phyloP scores from a whole-genome alignment of 495 filamentous ascomycete species.

The Aspergillus panamensis region DNA sequence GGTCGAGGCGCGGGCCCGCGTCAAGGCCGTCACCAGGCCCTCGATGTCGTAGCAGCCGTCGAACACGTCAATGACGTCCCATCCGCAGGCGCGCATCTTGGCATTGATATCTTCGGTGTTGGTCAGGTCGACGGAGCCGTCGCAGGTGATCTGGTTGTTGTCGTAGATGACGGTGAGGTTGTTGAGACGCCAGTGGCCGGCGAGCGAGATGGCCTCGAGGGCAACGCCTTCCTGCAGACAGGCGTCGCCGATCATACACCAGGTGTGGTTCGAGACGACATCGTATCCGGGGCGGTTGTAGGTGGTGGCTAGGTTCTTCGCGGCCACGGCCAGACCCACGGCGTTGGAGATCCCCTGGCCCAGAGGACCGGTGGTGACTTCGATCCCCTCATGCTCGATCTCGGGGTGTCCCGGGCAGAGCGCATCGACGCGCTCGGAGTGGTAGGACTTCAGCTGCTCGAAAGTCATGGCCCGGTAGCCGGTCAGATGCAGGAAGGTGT shows the following conservation, averaged over 20 bases:
- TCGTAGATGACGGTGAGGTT: slow-evolving; percentile 57
- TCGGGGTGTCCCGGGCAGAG: slow-evolving; percentile 60
- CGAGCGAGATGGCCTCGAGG: slow-evolving; percentile 53
- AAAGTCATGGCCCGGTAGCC: slow-evolving; percentile 59
- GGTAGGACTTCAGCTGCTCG: slow-evolving; percentile 58
- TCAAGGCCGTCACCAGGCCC: slow-evolving; percentile 47
- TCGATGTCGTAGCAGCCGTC: slow-evolving; percentile 53
- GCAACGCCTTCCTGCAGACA: slow-evolving; percentile 60
- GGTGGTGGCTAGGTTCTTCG: slow-evolving; percentile 51
- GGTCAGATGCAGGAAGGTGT: slow-evolving; percentile 53
- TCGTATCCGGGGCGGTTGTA: slow-evolving; percentile 51
- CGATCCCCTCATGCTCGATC: slow-evolving; percentile 57
- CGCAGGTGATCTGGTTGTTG: slow-evolving; percentile 56
- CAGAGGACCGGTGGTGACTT: slow-evolving; percentile 60
- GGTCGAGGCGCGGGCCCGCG: slow-evolving; percentile 37
- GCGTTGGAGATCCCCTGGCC: slow-evolving; percentile 60
- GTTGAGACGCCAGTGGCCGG: slow-evolving; percentile 52
- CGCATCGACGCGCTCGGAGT: slow-evolving; percentile 49
- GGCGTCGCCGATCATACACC: slow-evolving; percentile 57
- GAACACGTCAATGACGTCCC: slow-evolving; percentile 53
- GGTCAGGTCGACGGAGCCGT: slow-evolving; percentile 53
- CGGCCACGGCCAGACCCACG: slow-evolving; percentile 57
- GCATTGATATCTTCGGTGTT: slow-evolving; percentile 57
- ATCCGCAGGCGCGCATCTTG: slow-evolving; percentile 57
- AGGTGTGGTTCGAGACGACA: slow-evolving; percentile 49